Evolutionary conservation across 805 yeast species (phyloP).

Genomic region (Sugiyamaella boreocaroliniensis): DNA sequence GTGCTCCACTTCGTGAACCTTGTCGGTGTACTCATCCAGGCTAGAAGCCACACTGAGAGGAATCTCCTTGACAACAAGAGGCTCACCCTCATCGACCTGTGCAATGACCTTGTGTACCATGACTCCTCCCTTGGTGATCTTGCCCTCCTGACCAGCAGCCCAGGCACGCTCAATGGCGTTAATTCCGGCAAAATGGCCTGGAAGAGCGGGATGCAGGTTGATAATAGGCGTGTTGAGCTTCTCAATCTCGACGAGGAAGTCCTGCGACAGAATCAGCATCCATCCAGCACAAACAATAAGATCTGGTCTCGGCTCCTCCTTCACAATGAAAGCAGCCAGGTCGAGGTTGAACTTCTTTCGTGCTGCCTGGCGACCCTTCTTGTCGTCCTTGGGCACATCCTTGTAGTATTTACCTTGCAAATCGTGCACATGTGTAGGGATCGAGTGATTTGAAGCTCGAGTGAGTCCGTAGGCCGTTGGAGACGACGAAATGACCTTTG

Average conservation of each 20-base stretch:
- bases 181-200: slow-evolving; percentile 95
- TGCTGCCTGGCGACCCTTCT: slow-evolving; percentile 48
- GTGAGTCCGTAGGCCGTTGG: slow-evolving; percentile 79
- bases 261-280: slow-evolving; percentile 85
- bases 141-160: slow-evolving; percentile 87
- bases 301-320: slow-evolving; percentile 56
- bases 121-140: slow-evolving; percentile 72
- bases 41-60: slow-evolving; percentile 66
- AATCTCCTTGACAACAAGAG: slow-evolving; percentile 74
- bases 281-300: slow-evolving; percentile 97
- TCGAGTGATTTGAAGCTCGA: slow-evolving; percentile 63
- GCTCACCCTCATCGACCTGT: slow-evolving; percentile 91
- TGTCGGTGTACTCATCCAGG: slow-evolving; percentile 68
- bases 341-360: slow-evolving; percentile 72
- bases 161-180: slow-evolving; percentile 96
- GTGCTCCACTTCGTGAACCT: slow-evolving; percentile 84
- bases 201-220: slow-evolving; percentile 93
- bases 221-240: slow-evolving; percentile 66
- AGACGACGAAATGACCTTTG: slow-evolving; percentile 78
- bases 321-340: slow-evolving; percentile 59
- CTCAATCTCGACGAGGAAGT: slow-evolving; percentile 61
- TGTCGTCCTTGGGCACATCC: slow-evolving; percentile 65
- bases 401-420: slow-evolving; percentile 60
- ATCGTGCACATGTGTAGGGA: slow-evolving; percentile 65
- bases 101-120: slow-evolving; percentile 97